Evolutionary conservation across 139 green algal genomes (phyloP).

Genomic region (Chlorella sp.): DNA sequence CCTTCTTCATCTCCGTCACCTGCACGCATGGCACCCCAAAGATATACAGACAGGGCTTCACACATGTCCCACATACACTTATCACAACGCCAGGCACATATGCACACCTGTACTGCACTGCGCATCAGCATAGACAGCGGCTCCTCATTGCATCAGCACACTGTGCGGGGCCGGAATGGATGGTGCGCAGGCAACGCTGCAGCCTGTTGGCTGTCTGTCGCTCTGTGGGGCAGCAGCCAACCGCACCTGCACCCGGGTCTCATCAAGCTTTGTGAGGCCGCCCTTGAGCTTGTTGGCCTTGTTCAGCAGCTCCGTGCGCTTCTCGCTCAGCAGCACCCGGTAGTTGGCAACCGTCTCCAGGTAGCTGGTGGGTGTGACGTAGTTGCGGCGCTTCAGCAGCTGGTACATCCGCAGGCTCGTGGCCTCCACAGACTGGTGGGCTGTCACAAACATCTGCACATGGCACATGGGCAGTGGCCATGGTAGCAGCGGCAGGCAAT

Average conservation of each 20-base stretch:
- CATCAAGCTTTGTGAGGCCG: conserved; percentile 75
- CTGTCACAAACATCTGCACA: conserved; percentile 61
- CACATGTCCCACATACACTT: too few species aligned
- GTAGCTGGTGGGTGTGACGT: conserved; percentile 80
- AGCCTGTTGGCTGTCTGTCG: too few species aligned
- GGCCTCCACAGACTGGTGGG: conserved; percentile 51
- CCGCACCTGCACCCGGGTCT: conserved; percentile 62
- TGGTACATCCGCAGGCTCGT: conserved; percentile 47
- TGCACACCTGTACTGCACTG: too few species aligned
- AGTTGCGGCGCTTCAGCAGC: conserved; percentile 61
- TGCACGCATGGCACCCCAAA: conserved; percentile 1
- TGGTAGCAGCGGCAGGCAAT: too few species aligned
- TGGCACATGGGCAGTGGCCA: too few species aligned
- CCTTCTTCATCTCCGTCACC: conserved; percentile 68
- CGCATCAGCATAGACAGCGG: too few species aligned
- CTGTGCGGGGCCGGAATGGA: too few species aligned
- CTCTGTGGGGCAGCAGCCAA: too few species aligned
- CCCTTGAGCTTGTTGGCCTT: conserved; percentile 68
- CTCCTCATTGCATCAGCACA: too few species aligned
- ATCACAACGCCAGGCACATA: too few species aligned
- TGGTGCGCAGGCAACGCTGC: too few species aligned
- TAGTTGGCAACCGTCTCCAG: conserved; percentile 68
- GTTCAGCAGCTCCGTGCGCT: conserved; percentile 51
- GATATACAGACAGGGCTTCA: not conserved
- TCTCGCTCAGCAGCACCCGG: conserved; percentile 59